These are phyloP conservation scores for Podospora comata DNA, from an alignment of 495 filamentous ascomycete genomes.

Conservation along the genomic window DNA sequence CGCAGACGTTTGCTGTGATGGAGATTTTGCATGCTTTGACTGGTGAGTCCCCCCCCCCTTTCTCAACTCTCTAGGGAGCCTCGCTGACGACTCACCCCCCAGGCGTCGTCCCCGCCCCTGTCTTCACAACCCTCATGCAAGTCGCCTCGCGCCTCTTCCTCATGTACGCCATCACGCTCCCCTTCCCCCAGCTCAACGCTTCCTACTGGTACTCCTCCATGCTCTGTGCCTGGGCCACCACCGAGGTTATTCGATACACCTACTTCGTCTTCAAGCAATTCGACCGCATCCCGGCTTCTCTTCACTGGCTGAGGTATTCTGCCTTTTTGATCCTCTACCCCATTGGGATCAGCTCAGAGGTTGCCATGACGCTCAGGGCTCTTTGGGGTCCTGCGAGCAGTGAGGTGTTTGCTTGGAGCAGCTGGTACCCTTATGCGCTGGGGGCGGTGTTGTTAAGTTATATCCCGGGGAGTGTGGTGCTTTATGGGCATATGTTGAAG, in stretches of 20 bases:
- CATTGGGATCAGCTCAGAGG: slow-evolving; percentile 83
- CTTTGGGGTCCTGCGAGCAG: slow-evolving; percentile 58
- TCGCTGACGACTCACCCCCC: not conserved
- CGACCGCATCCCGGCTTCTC: slow-evolving; percentile 51
- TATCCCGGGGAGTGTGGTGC: slow-evolving; percentile 77
- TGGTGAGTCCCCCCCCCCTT: slow-evolving; percentile 46
- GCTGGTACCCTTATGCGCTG: slow-evolving; percentile 55
- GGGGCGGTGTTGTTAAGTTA: slow-evolving; percentile 65
- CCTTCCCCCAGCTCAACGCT: slow-evolving; percentile 58
- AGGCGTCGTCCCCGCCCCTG: slow-evolving; percentile 79
- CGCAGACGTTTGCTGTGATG: slow-evolving; percentile 76
- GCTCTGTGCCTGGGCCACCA: slow-evolving; percentile 78
- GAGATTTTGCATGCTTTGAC: slow-evolving; percentile 77
- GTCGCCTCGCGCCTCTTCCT: slow-evolving; percentile 78
- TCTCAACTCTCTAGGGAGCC: not conserved
- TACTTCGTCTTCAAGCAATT: slow-evolving; percentile 76
- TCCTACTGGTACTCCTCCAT: slow-evolving; percentile 61
- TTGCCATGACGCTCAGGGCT: slow-evolving; percentile 67
- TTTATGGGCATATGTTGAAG: slow-evolving; percentile 91
- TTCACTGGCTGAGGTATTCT: slow-evolving; percentile 90
- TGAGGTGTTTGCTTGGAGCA: slow-evolving; percentile 22
- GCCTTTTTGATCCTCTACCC: slow-evolving; percentile 92
- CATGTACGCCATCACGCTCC: slow-evolving; percentile 70
- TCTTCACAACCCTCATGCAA: slow-evolving; percentile 85
- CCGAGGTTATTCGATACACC: slow-evolving; percentile 83